phyloP scores from a whole-genome alignment of 2,329 filamentous ascomycete species.

The Myriangium duriaei region DNA sequence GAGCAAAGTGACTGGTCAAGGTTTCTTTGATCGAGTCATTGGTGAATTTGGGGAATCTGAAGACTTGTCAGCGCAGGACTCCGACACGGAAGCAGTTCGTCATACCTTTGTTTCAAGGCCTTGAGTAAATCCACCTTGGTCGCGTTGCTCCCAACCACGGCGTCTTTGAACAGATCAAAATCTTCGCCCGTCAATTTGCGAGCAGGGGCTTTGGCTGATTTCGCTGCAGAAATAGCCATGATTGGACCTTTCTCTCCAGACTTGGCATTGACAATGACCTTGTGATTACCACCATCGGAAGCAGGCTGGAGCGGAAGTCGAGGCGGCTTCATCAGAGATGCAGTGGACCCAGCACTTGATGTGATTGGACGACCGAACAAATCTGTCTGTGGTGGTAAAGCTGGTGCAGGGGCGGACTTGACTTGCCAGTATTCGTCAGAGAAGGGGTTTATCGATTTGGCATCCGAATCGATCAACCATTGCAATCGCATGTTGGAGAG shows the following conservation, averaged over 20 bases:
- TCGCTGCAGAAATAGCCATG: slow-evolving; percentile 19
- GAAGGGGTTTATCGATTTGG: slow-evolving; percentile 67
- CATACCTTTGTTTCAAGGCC: slow-evolving; percentile 55
- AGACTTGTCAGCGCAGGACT: slow-evolving; percentile 10
- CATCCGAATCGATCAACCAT: slow-evolving; percentile 42
- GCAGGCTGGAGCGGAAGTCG: slow-evolving; percentile 30
- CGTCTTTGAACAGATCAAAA: slow-evolving; percentile 54
- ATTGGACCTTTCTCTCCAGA: slow-evolving; percentile 24
- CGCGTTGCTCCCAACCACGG: slow-evolving; percentile 57
- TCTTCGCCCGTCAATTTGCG: slow-evolving; percentile 46
- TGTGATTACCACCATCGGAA: slow-evolving; percentile 19
- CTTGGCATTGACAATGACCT: slow-evolving; percentile 18
- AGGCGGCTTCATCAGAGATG: slow-evolving; percentile 27
- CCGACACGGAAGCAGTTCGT: slow-evolving; percentile 7
- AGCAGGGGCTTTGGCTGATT: slow-evolving; percentile 24
- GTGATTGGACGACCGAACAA: slow-evolving; percentile 9
- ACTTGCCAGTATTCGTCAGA: slow-evolving; percentile 65
- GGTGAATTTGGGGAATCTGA: slow-evolving; percentile 54
- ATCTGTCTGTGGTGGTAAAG: neutral
- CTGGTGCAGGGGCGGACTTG: slow-evolving; percentile 14
- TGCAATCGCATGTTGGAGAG: slow-evolving; percentile 36
- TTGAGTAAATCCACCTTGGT: slow-evolving; percentile 66
- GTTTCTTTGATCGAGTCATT: slow-evolving; percentile 61
- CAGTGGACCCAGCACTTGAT: slow-evolving; percentile 2
- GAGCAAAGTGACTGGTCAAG: slow-evolving; percentile 51